Base-by-base conservation (phyloP, 441 rosid species). In the Syzygium malaccense region DNA sequence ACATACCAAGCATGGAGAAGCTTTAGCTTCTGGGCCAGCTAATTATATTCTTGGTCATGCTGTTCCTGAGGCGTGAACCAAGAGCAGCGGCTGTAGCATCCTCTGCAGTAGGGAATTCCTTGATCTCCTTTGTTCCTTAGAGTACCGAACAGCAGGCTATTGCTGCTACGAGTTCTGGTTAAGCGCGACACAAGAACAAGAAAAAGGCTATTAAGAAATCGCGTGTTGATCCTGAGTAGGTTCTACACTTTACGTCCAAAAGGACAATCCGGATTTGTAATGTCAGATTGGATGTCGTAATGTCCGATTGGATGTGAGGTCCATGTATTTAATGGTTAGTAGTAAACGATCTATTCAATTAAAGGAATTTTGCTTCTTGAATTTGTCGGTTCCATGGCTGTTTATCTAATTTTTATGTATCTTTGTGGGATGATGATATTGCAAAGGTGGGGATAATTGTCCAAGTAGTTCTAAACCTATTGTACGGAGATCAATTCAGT, bases 161-260 rank as follows among this genome's bases (percentile, higher is more conserved):
- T 87, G 87, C 12, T 86, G 90, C 58, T 89, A 49, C 41, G 53
- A 86, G 6, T 45, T 17, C 90, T 88, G 53, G 60, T 79, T 93
- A 84, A 79, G 91, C 85, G 87, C 88, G 86, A 68, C 87, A 86
- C 3, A 91, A 84, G 86, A 88, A 86, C 71, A 91, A 88, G 88
- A 91, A 79, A 62, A 91, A 89, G 86, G 88, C 91, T 41, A 93
- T 86, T 85, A 92, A 94, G 91, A 92, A 88, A 90, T 66, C 86
- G 85, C 85, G 89, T 56, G 85, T n/a, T 58, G 85, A 88, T 60
- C 45, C 89, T 55, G 85, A 54, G 92, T 92, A 90, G 91, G 94
- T 89, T 86, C 78, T 86, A 23, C 60, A 3, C 60, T 9, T 56
- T 56, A 4, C 26, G 9, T 23, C 60, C 4, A 56, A 56, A 20